Base-by-base conservation (phyloP, 345 rosid species). In the Carallia pectinifolia region DNA sequence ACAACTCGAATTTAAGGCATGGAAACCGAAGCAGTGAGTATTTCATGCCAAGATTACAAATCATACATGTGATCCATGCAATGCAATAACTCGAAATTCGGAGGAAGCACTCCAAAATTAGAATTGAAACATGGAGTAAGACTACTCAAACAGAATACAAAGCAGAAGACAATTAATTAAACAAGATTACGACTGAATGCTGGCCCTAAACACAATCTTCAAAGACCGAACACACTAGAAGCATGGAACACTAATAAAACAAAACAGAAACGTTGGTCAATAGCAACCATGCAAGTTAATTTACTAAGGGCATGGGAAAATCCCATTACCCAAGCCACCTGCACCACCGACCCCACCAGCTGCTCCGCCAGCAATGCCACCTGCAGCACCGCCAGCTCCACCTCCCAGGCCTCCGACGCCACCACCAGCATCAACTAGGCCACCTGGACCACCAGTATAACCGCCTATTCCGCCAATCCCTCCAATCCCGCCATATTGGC, bases 381-480 rank as follows among this genome's bases (percentile, higher is more conserved):
- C 64, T 10, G 9, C 40, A 6, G 44, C 33, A 15, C 13, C 64
- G 0, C 64, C 71, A 27, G 29, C 64, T 10, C 8, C 40, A 6
- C 64, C 69, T 40, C 47, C 82, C 63, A 1, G 74, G 56, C 23
- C 80, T 6, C 80, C 82, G 3, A 62, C 65, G 6, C 77, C 10
- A 3, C 86, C 87, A 3, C 80, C 81, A 1, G 5, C 33, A 0
- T 81, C 86, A 8, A 82, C 77, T 0, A 67, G 29, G 8, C 86
- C 85, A 2, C 88, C 76, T 19, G 79, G 77, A 6, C 89, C 23
- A 23, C 23, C 90, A 19, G 83, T 69, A 67, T 67, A 72, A 16
- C 83, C 85, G 53, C 93, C 93, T 5, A 88, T 64, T 15, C 91
- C 96, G 27, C 64, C 89, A 33, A 40, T 74, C n/a, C 83, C 90